A percentile compares a stretch with the other conserved stretches of the same genome.
phyloP scores from a whole-genome alignment of 2,329 filamentous ascomycete species.

The Lecanoromycetidae sp. region DNA sequence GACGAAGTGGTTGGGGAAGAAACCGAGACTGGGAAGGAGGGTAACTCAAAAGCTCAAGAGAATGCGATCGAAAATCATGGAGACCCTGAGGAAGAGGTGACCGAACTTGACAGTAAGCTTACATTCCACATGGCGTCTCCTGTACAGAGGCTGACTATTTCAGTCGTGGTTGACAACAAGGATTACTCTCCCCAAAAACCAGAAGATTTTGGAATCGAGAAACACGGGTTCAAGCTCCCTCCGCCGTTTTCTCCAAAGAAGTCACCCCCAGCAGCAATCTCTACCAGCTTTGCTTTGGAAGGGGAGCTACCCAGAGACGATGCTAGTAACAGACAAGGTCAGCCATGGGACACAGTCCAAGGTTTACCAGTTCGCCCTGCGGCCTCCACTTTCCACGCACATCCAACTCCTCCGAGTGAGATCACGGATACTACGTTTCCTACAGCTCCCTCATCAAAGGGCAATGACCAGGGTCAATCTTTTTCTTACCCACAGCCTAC shows the following conservation, averaged over 20 bases:
- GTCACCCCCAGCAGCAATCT: background rate
- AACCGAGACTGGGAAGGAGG: no score
- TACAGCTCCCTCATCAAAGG: background rate
- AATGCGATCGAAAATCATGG: no score
- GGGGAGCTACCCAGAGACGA: background rate
- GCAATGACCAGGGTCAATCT: background rate
- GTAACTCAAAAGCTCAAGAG: no score
- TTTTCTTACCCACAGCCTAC: background rate
- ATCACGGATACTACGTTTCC: background rate
- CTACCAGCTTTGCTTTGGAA: background rate
- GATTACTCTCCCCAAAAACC: background rate
- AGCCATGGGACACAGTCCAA: background rate
- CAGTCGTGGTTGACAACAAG: background rate
- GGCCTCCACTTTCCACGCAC: slow-evolving; percentile 5
- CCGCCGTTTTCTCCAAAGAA: slow-evolving; percentile 11
- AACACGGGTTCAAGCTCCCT: slow-evolving; percentile 5
- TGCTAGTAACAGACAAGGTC: background rate
- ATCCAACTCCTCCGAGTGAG: slow-evolving; percentile 7
- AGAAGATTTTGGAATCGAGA: slow-evolving; percentile 8
- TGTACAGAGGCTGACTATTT: background rate
- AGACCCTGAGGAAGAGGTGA: background rate
- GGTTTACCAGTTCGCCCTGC: background rate
- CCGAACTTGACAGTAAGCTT: background rate
- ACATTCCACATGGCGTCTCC: slow-evolving; percentile 3
- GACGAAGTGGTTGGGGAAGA: background rate